phyloP scores from a whole-genome alignment of 352 stramenopile species.

The Aphanomyces cochlioides region DNA sequence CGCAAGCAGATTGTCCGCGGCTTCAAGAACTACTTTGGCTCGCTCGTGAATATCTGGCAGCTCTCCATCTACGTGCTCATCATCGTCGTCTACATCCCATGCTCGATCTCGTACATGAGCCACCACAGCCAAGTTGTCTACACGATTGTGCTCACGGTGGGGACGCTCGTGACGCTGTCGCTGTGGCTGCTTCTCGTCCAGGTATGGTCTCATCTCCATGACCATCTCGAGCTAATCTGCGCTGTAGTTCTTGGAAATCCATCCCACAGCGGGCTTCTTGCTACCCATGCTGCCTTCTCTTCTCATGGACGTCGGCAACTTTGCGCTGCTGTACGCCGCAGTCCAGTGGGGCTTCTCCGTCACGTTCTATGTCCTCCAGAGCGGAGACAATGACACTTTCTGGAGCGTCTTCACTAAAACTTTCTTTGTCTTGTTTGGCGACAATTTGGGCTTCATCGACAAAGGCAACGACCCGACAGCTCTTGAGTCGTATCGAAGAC shows the following conservation, averaged over 20 bases:
- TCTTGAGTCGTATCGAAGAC: not conserved
- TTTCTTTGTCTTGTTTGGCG: constrained; percentile 26
- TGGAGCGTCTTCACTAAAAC: constrained; percentile 16
- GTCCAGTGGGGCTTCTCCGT: constrained; percentile 21
- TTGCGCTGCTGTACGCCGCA: constrained; percentile 10
- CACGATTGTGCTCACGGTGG: not conserved
- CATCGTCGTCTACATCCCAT: not conserved
- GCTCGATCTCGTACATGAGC: not conserved
- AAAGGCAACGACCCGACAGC: not conserved
- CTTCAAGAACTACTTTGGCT: constrained; percentile 14
- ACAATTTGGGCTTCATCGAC: not conserved
- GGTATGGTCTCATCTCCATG: not conserved
- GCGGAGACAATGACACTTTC: not conserved
- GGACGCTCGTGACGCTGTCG: constrained; percentile 16
- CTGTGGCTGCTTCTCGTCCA: constrained; percentile 20
- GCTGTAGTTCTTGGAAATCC: constrained; percentile 12
- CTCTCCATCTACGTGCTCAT: constrained; percentile 2
- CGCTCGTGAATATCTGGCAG: constrained; percentile 9
- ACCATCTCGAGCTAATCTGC: not conserved
- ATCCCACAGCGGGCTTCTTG: constrained; percentile 12
- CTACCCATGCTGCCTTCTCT: constrained; percentile 17
- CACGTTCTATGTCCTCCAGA: constrained; percentile 13
- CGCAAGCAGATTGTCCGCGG: not conserved
- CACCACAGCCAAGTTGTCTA: not conserved
- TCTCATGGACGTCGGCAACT: constrained; percentile 18